Evolutionary conservation across 1,139 yeast species (phyloP), one percentile per base, ranked within the genome.

Genomic region (Lipomyces yarrowii): DNA sequence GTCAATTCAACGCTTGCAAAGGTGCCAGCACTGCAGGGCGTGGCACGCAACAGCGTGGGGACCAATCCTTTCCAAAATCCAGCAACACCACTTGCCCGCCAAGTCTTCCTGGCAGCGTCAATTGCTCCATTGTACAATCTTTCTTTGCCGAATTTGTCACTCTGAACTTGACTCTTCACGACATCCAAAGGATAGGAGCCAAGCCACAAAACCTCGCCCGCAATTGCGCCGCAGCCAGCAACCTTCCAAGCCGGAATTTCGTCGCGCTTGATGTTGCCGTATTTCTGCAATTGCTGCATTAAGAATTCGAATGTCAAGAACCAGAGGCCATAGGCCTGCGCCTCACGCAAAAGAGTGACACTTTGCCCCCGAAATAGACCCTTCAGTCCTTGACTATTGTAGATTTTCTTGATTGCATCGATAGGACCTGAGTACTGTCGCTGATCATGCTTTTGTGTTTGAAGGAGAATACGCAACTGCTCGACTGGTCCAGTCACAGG

Each of bases 261-360:
- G 58, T 82, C 79, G 67, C 93, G 78, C 18, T 80, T 77, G 58
- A 77, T 76, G 56, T 77, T 76, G 57, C 77, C 75, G 13, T 72
- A 71, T 42, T 74, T 73, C 48, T 80, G 76, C 23, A 85, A 79
- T 62, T 77, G 75, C 60, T 79, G 80, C 73, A 89, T 85, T 63
- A 89, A 77, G 56, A 80, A 81, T 74, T 90, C 96, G 75, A 87
- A 90, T 0, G 92, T 82, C 68, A 88, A 77, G 72, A 90, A 90
- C 96, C 96, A 90, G 18, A 88, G 87, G 18, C 96, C 96, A 73
- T 89, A 89, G 0, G 94, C 93, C 74, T 90, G 96, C 10, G 87
- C 81, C 73, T 90, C 96, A 70, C 96, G 81, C 3, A 85, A 63
- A 1, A 87, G 73, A 0, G 96, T 89, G 63, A 89, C 83, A 6